Base-by-base conservation (phyloP, 352 stramenopile species). In the Phytopythium oedochilum region DNA sequence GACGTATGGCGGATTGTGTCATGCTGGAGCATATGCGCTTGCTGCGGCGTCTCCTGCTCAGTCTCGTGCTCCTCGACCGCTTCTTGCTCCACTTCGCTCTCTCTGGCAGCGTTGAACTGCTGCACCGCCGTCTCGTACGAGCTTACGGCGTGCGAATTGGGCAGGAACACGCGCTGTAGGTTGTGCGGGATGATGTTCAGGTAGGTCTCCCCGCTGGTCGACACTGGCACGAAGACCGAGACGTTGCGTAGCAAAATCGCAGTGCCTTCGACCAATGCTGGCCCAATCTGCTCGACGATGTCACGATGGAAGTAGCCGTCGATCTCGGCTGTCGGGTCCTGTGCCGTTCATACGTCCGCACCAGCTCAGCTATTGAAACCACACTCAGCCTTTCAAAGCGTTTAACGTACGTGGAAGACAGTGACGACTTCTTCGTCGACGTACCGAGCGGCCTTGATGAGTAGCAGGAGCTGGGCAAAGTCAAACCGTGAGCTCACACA, bases 251-350 rank as follows among this genome's bases (percentile, higher is more conserved):
- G 64, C n/a, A 88, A 12, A 28, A 91, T 52, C 8, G 61, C 84
- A 0, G 68, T 71, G 11, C 78, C 78, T 23, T 60, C 68, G 31
- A 72, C 59, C 0, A 94, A 53, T 10, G 76, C 75, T 36, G 79
- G 67, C 0, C 80, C 82, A 23, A 92, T 60, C 22, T 83, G 75
- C 57, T 91, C 78, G 29, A 91, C 82, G 9, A 92, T 70, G 29
- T 91, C 79, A 0, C 78, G 79, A 51, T 94, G 84, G 23, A 94
- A 91, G 42, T 94, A 94, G 8, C 82, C 79, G 14, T 91, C 78
- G 8, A 92, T 74, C 58, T 87, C 79, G 15, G 75, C 82, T 6
- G 83, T 85, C 1, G 82, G 84, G 54, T 94, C 84, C 83, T 93
- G 38, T n/a, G 8, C 2, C n/a, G 4, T 17, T 36, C 7, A 11